Base-by-base conservation (phyloP, 495 filamentous ascomycete genomes). In the Darksidea phi region DNA sequence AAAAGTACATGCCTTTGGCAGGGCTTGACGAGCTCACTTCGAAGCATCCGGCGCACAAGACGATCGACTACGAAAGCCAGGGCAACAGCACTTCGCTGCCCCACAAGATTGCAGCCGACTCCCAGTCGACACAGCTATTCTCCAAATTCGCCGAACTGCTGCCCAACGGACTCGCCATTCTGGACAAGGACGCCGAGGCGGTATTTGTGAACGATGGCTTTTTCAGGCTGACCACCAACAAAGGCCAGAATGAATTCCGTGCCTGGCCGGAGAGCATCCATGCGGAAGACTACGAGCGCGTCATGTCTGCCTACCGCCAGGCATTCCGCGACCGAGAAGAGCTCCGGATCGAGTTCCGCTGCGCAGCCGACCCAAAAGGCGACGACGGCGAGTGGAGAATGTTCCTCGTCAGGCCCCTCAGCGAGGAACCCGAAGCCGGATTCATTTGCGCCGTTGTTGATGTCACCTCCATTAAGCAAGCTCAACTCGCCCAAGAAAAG, bases 241-340 rank as follows among this genome's bases (percentile, higher is more conserved):
- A 60, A 13, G 54, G 47, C 10, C 38, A 49, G 10, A 59, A 70
- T 21, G 57, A 63, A 6, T 74, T 74, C 48, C 69, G 52, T 10
- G 65, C 67, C 11, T 74, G 72, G 72, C 72, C 72, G 12, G 64
- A 73, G 38, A 74, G 71, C 37, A 74, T 74, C 48, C 54, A 74
- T 46, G 50, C 65, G 0, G 56, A 59, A 20, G 72, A 74, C 50
- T 72, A 74, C 41, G 69, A 72, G 11, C 63, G 67, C 5, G 71
- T 74, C 26, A 70, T 74, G 70, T 45, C 48, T 2, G 69, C 62
- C 2, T 74, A 74, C 50, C 69, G 67, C 7, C 57, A 68, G n/a
- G 71, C 72, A 0, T 73, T 74, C 43, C 54, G 51, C 1, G 55
- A 59, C 0, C 61, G 63, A 20, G 47, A 67, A 37, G 66, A 70